Evolutionary conservation across 306 rosid species (phyloP).

Genomic region (Cicer arietinum): DNA sequence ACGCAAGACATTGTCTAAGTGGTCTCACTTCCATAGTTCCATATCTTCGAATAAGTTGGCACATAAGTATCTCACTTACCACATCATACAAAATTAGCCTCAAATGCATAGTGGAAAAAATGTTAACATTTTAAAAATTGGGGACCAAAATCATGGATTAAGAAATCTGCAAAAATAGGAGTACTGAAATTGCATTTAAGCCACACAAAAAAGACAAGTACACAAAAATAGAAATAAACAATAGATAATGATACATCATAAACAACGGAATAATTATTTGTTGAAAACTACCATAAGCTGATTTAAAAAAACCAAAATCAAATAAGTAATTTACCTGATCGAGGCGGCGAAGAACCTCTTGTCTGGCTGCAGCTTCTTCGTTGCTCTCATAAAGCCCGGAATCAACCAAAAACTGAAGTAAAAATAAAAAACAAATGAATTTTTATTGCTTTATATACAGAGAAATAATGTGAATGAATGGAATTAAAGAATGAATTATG

Average conservation of each 20-base stretch:
- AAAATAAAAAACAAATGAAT: neutral
- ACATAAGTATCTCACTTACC: no score
- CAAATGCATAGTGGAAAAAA: no score
- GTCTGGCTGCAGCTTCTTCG: conserved; percentile 67
- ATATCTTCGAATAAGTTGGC: no score
- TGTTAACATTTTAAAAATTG: no score
- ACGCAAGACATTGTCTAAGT: no score
- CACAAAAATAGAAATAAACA: neutral
- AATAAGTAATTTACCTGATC: conserved; percentile 59
- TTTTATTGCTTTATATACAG: neutral
- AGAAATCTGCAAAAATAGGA: no score
- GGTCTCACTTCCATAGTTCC: no score
- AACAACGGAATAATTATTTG: neutral
- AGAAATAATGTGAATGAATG: neutral
- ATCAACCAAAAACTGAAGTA: conserved; percentile 69
- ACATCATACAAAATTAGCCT: no score
- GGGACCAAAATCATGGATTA: no score
- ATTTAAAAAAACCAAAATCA: neutral
- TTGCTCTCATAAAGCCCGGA: conserved; percentile 81
- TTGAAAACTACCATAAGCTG: conserved; percentile 1
- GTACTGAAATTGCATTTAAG: no score
- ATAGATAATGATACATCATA: neutral
- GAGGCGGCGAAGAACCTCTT: conserved; percentile 79
- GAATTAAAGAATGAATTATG: conserved; percentile 11
- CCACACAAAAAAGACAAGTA: neutral